Evolutionary conservation across 2,329 filamentous ascomycete species (phyloP), one percentile per base, ranked within the genome.

Genomic region (Calonectria fujianensis): DNA sequence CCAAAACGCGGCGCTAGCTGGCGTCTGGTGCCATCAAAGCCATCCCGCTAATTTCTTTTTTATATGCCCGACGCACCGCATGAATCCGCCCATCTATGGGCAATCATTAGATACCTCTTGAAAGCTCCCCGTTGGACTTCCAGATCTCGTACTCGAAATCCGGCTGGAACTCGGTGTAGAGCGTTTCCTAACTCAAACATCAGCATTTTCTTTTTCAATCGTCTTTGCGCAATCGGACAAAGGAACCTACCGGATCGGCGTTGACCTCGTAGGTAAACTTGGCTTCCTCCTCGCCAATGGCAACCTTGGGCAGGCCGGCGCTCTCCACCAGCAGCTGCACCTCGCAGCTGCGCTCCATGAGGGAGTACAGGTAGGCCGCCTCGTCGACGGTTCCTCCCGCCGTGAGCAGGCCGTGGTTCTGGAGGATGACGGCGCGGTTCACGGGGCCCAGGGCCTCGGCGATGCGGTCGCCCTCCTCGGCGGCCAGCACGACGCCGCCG

Each of bases 361-460:
- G 45, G 2, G 77, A 77, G 80, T 93, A 93, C 16, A 93, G 81
- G 79, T 91, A 94, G 0, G 91, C 91, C 0, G 93, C 92, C 82
- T 94, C 92, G 73, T 94, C 93, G 0, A 94, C 92, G 0, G 92
- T 94, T 0, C 81, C 82, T 0, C 93, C 92, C 0, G 92, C 91
- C 0, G 91, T 93, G 54, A 94, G 81, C 16, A 94, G 81, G 0
- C 93, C 93, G 80, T 94, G 92, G 76, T 94, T 94, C 65, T 90
- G 85, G 35, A 94, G 83, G 37, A 94, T 91, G 72, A 91, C 85
- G 0, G 87, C 90, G 77, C 85, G 90, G 59, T 88, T 88, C 0
- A 86, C 83, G 0, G 80, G 77, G 0, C 92, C 93, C 1, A 94
- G 81, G 0, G 92, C 89, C 32, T 85, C 84, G 0, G 91, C 92